Conservation (phyloP, 768 basidiomycete genomes). For the Leccinum disarticulatum region DNA sequence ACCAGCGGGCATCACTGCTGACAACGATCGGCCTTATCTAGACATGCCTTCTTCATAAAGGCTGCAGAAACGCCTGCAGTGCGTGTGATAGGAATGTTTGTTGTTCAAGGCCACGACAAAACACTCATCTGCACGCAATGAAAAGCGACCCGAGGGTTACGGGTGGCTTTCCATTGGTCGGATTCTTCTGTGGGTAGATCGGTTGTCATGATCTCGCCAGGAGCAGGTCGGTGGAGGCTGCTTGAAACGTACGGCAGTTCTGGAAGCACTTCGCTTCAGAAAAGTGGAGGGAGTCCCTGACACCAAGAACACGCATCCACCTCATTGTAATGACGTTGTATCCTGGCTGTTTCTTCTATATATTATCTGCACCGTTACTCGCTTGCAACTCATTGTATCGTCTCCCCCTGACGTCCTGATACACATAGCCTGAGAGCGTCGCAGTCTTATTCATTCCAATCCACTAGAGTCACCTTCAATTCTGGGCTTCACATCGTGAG, state of each 20-base stretch:
- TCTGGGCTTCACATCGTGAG: neutral
- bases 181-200: neutral
- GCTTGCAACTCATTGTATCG: neutral
- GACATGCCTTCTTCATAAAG: neutral
- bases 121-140: neutral
- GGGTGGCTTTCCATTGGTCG: neutral
- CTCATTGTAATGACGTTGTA: neutral
- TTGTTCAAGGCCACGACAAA: neutral
- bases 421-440: neutral
- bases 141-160: neutral
- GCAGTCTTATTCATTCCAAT: neutral
- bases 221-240: too few relatives aligned
- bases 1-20: neutral
- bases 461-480: neutral
- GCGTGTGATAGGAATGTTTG: neutral
- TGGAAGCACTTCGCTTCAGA: neutral
- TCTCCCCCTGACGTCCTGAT: neutral
- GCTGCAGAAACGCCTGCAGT: neutral
- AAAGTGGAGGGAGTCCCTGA: neutral
- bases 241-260: too few relatives aligned
- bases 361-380: neutral
- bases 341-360: neutral
- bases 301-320: neutral
- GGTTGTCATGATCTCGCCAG: neutral
- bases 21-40: neutral